A percentile compares a stretch with the other conserved stretches of the same genome.
Evolutionary conservation across 2,329 filamentous ascomycete genomes (phyloP).

Genomic region (Aspergillus clavatus): DNA sequence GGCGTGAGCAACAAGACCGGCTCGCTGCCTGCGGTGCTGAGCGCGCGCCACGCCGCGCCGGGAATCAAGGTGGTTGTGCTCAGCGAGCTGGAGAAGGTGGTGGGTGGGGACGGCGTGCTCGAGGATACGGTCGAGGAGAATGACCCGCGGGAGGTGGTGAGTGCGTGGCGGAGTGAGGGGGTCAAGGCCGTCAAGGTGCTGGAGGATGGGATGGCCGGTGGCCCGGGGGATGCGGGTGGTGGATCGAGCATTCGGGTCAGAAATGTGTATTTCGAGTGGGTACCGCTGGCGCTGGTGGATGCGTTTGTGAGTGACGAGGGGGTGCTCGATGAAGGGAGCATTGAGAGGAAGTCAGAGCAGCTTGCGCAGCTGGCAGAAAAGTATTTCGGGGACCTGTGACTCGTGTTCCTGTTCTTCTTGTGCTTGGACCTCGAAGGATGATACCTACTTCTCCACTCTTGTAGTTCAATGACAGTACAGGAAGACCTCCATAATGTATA

Average conservation of each 20-base stretch:
- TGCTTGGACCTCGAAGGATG: too few species aligned
- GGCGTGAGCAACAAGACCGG: constrained; percentile 65
- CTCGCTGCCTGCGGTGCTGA: constrained; percentile 55
- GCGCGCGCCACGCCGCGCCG: constrained; percentile 48
- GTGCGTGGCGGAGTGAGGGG: constrained; percentile 41
- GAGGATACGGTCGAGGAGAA: constrained; percentile 52
- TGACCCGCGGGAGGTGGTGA: constrained; percentile 47
- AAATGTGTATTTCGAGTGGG: constrained; percentile 59
- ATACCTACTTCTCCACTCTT: too few species aligned
- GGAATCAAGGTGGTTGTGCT: constrained; percentile 51
- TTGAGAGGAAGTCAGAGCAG: constrained; percentile 20
- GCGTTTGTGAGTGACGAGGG: constrained; percentile 54
- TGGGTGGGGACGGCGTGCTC: constrained; percentile 42
- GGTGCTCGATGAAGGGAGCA: constrained; percentile 21
- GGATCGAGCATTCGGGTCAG: constrained; percentile 31
- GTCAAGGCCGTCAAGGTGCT: constrained; percentile 23
- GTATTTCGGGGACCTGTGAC: constrained; percentile 19
- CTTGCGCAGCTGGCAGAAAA: constrained; percentile 14
- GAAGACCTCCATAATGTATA: too few species aligned
- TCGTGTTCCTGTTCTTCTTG: too few species aligned
- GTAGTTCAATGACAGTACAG: too few species aligned
- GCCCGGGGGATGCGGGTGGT: constrained; percentile 7
- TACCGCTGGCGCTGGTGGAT: constrained; percentile 49
- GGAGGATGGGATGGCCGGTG: constrained; percentile 8
- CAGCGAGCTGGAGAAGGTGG: constrained; percentile 59